Evolutionary conservation across 441 rosid genomes (phyloP).

Genomic region (Jatropha podagrica): DNA sequence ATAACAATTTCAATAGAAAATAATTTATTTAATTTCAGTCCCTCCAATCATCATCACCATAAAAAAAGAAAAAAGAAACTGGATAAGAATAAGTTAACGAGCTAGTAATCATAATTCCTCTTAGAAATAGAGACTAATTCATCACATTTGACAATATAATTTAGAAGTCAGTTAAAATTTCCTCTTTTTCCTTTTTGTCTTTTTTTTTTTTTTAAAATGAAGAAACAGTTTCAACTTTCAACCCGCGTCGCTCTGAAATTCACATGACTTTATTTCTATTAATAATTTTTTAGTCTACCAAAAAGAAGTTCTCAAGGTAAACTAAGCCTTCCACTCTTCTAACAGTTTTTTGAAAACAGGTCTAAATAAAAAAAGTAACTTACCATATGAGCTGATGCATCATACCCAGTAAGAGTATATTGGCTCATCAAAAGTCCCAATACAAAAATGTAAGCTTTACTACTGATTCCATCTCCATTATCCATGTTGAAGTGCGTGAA

Average conservation of each 20-base stretch:
- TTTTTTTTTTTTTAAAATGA: too few relatives aligned
- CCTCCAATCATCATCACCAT: neutral
- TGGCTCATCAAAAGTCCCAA: constrained; percentile 96
- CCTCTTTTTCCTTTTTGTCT: too few relatives aligned
- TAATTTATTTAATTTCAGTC: constrained; percentile 18
- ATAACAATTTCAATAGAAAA: constrained; percentile 11
- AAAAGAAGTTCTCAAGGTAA: neutral
- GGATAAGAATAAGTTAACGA: neutral
- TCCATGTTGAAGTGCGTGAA: constrained; percentile 86
- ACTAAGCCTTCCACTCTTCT: neutral
- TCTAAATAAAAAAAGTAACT: constrained; percentile 15
- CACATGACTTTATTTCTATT: too few relatives aligned
- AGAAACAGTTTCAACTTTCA: too few relatives aligned
- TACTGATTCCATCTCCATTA: constrained; percentile 66
- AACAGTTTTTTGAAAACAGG: neutral
- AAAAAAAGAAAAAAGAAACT: neutral
- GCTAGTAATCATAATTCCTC: neutral
- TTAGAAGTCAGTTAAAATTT: too few relatives aligned
- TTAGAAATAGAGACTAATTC: too few relatives aligned
- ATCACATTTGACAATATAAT: too few relatives aligned
- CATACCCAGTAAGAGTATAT: constrained; percentile 91
- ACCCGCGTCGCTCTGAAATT: too few relatives aligned
- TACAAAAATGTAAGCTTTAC: constrained; percentile 70
- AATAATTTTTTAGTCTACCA: too few relatives aligned
- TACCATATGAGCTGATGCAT: constrained; percentile 99